phyloP scores from a whole-genome alignment of 1,139 yeast genomes.

The Yamadazyma dushanensis region DNA sequence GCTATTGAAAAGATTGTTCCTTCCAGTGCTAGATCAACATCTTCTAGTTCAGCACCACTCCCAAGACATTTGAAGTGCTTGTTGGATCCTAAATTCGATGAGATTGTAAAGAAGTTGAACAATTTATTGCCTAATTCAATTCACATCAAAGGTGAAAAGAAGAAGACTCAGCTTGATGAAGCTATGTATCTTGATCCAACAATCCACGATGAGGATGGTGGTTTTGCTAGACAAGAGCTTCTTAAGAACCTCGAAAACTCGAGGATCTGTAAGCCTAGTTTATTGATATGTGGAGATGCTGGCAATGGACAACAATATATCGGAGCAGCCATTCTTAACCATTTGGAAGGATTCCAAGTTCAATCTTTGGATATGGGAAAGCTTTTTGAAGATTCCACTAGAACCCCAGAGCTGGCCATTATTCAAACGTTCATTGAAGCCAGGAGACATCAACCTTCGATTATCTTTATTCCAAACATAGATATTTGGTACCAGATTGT shows the following conservation, averaged over 20 bases:
- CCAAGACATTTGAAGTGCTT: slow-evolving; percentile 73
- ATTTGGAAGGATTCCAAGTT: slow-evolving; percentile 86
- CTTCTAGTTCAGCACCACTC: slow-evolving; percentile 73
- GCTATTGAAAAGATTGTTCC: slow-evolving; percentile 90
- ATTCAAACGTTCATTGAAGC: slow-evolving; percentile 89
- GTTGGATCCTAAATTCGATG: slow-evolving; percentile 48
- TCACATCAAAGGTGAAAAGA: slow-evolving; percentile 35
- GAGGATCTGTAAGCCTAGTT: slow-evolving; percentile 79
- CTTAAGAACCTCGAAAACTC: slow-evolving; percentile 59
- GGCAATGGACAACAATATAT: slow-evolving; percentile 91
- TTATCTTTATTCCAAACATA: slow-evolving; percentile 79
- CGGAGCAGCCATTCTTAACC: slow-evolving; percentile 78
- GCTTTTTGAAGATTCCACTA: slow-evolving; percentile 74
- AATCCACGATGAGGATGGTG: slow-evolving; percentile 58
- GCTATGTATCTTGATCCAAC: slow-evolving; percentile 66
- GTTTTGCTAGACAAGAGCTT: slow-evolving; percentile 66
- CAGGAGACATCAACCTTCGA: slow-evolving; percentile 85
- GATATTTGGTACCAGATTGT: slow-evolving; percentile 76
- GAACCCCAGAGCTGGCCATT: slow-evolving; percentile 81
- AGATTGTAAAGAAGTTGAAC: slow-evolving; percentile 51
- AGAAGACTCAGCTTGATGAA: slow-evolving; percentile 63
- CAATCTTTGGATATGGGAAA: slow-evolving; percentile 83
- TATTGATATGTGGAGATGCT: slow-evolving; percentile 68
- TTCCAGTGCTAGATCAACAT: slow-evolving; percentile 83
- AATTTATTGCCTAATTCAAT: slow-evolving; percentile 61